phyloP scores from a whole-genome alignment of 2,329 filamentous ascomycete species.

The Paecilomyces dactylethromorphus region DNA sequence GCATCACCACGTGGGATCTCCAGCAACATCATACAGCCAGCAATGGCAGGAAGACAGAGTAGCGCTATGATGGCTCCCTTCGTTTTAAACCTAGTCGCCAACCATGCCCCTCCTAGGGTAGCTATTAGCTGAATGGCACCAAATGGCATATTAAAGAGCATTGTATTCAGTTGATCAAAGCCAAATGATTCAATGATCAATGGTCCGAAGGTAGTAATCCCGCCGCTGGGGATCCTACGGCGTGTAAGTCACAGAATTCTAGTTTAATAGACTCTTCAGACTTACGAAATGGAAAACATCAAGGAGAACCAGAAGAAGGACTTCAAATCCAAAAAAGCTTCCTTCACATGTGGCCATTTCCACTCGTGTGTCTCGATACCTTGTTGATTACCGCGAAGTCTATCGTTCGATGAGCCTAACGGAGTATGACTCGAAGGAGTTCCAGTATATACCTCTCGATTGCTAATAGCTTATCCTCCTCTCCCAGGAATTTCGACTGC shows the following conservation, averaged over 20 bases:
- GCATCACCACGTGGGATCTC: constrained; percentile 39
- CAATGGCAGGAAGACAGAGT: constrained; percentile 52
- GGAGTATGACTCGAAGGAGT: background rate
- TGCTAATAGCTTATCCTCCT: constrained; percentile 52
- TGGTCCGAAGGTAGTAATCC: constrained; percentile 54
- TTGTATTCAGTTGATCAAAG: constrained; percentile 50
- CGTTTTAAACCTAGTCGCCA: constrained; percentile 48
- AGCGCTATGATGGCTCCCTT: constrained; percentile 51
- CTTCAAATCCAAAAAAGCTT: constrained; percentile 52
- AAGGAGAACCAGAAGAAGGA: constrained; percentile 54
- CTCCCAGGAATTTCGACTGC: constrained; percentile 50
- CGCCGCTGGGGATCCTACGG: constrained; percentile 47
- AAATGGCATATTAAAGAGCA: constrained; percentile 57
- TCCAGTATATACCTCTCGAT: constrained; percentile 41
- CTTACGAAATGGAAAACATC: constrained; percentile 49
- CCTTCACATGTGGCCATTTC: constrained; percentile 49
- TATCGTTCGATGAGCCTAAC: constrained; percentile 6
- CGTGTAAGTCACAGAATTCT: constrained; percentile 3
- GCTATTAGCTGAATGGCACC: constrained; percentile 55
- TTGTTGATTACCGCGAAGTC: constrained; percentile 45
- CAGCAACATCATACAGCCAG: constrained; percentile 50
- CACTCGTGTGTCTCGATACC: constrained; percentile 36
- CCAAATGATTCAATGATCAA: constrained; percentile 55
- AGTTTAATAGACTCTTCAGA: background rate
- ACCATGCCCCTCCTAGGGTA: constrained; percentile 52